phyloP scores from a whole-genome alignment of 2,329 filamentous ascomycete genomes.

The Alternaria panax region DNA sequence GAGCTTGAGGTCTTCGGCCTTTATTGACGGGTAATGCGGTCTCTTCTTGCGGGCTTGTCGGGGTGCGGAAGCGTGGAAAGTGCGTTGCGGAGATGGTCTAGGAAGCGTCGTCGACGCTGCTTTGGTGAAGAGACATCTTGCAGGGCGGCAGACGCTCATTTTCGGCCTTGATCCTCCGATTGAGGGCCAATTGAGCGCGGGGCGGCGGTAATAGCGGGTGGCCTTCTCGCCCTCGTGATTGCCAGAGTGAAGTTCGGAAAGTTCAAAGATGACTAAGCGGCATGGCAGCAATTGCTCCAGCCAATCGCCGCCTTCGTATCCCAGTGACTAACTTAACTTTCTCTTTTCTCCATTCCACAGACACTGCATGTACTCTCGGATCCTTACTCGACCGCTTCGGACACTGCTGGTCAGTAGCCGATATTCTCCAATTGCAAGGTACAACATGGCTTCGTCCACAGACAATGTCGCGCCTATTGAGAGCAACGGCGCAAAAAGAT shows the following conservation, averaged over 20 bases:
- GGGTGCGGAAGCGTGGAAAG: slow-evolving; percentile 51
- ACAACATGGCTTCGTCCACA: slow-evolving; percentile 46
- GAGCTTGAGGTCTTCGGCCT: slow-evolving; percentile 51
- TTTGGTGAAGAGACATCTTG: slow-evolving; percentile 52
- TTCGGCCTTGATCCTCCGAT: slow-evolving; percentile 25
- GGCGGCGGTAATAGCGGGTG: slow-evolving; percentile 9
- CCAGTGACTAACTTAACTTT: slow-evolving; percentile 37
- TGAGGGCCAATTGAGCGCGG: slow-evolving; percentile 33
- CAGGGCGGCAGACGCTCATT: slow-evolving; percentile 55
- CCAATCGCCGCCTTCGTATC: slow-evolving; percentile 37
- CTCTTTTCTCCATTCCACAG: slow-evolving; percentile 25
- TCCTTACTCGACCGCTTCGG: slow-evolving; percentile 36
- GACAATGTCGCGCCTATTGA: slow-evolving; percentile 41
- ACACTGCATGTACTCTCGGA: slow-evolving; percentile 31
- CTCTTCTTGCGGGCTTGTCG: slow-evolving; percentile 47
- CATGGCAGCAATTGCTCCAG: slow-evolving; percentile 17
- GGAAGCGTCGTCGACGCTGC: slow-evolving; percentile 33
- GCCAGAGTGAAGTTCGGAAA: slow-evolving; percentile 32
- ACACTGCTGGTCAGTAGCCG: slow-evolving; percentile 31
- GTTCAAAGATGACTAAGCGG: slow-evolving; percentile 33
- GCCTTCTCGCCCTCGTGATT: slow-evolving; percentile 20
- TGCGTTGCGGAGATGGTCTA: slow-evolving; percentile 48
- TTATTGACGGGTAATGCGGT: slow-evolving; percentile 55
- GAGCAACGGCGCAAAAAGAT: slow-evolving; percentile 45
- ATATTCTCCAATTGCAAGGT: slow-evolving; percentile 17